Base-by-base conservation (phyloP, 31 red algal genomes). In the Porphyra umbilicalis region DNA sequence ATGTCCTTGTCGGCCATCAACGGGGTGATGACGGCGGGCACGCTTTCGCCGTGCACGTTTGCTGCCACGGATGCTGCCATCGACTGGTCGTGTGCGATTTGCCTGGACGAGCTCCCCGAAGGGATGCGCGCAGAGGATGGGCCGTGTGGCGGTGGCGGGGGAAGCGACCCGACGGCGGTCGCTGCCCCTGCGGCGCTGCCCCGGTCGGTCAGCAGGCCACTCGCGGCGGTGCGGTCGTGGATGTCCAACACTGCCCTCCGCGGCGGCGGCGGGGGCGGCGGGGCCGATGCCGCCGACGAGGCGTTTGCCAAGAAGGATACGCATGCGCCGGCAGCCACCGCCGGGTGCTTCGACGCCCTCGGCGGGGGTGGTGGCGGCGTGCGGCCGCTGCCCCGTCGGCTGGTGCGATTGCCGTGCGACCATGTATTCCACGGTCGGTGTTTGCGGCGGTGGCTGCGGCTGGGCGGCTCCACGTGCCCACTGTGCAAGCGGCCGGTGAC, bases 401-500 rank as follows among this genome's bases (percentile, higher is more conserved):
- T 71, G 57, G 57, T 71, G 7, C 30, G 57, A 4, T 29, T 71
- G 57, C 57, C 57, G 25, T 71, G 57, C 14, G 16, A 29, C 2
- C 57, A 71, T 29, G 57, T 71, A 4, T 71, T 71, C 16, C 57
- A 71, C 57, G 57, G 25, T 25, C 57, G 57, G 13, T 71, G 57
- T 29, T 29, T 71, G 57, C 57, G 57, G 13, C 57, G 57, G 14
- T 71, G 57, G 57, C 57, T 71, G 57, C 25, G 25, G 18, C 7
- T 71, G 20, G 57, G 57, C 57, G 10, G 25, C 25, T 7, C 57
- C 18, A 29, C 25, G 57, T 71, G 57, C 57, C 57, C 57, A 29
- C 57, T 71, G 57, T 71, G 57, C 57, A 71, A 71, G 57, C 57
- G n/a, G n/a, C n/a, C n/a, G n/a, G n/a, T n/a, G n/a, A n/a, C n/a